phyloP scores from a whole-genome alignment of 495 filamentous ascomycete genomes.

The Choiromyces venosus region DNA sequence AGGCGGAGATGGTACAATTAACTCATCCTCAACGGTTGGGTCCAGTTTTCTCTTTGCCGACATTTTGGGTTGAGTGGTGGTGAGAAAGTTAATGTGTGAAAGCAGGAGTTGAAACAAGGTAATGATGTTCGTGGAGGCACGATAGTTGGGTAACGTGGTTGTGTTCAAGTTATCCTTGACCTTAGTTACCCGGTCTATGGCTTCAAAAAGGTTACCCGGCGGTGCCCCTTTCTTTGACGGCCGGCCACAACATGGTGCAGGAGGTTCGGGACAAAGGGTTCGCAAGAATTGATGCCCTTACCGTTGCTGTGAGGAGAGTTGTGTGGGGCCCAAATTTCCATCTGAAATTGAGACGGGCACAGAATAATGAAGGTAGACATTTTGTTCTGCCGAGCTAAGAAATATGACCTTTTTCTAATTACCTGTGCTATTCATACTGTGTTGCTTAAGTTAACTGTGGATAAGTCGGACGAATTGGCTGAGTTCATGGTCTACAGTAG shows the following conservation, averaged over 20 bases:
- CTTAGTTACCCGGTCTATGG: neutral
- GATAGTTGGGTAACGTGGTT: neutral
- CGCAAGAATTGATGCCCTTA: neutral
- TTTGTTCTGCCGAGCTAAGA: neutral
- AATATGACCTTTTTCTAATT: neutral
- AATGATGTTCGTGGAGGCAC: neutral
- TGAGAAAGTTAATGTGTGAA: neutral
- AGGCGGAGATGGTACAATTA: conserved; percentile 23
- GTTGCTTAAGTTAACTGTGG: neutral
- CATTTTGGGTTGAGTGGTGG: conserved; percentile 40
- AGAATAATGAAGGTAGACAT: neutral
- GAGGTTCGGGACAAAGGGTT: neutral
- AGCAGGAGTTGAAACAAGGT: neutral
- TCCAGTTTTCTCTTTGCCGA: conserved; percentile 50
- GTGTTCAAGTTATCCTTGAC: neutral
- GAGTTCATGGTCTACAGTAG: neutral
- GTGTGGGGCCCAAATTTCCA: neutral
- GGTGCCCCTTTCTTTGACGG: neutral
- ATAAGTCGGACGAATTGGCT: neutral
- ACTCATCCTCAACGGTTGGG: conserved; percentile 39
- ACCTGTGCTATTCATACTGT: neutral
- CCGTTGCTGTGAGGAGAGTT: no score
- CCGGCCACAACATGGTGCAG: neutral
- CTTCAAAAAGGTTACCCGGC: neutral
- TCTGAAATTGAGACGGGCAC: neutral